Evolutionary conservation across 192 early-diverging fungal species (phyloP), one percentile per base, ranked within the genome.

Genomic region (Phycomyces nitens): DNA sequence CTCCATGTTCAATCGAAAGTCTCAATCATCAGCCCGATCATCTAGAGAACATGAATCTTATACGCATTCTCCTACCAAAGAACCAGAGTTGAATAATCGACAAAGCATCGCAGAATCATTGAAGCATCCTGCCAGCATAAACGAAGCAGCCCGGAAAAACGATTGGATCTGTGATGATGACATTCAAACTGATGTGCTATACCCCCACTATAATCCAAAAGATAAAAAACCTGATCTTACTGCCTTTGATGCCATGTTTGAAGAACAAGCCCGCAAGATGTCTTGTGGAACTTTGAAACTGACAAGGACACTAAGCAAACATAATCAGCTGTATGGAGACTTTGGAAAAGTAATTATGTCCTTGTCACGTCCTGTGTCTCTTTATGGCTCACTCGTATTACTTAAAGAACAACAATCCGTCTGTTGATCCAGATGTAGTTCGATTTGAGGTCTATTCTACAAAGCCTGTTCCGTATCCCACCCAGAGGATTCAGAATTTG

Each of bases 101-200:
- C 29, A 34, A 2, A 34, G 29, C 29, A 34, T 34, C 29, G 7
- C 29, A 34, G 29, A 34, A 34, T 34, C 29, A 2, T 7, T 34
- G 29, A 34, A 34, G 29, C 29, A 34, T 34, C 29, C 29, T 34
- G 29, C 29, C 7, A 34, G 29, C 29, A 34, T 34, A 5, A 34
- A 5, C 2, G 29, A 34, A 5, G 29, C 29, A 34, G 29, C 29
- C 29, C 29, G 29, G 7, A 7, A 34, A 34, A 34, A 7, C 7
- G 29, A 34, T 5, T 34, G 29, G 29, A 34, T 34, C 3, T 34
- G 29, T 34, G 29, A 15, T 4, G 57, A 59, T 12, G 57, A 59
- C 15, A 41, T 59, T 41, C n/a, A 40, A 12, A 23, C 57, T 20
- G 57, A 59, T 59, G 57, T 59, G 0, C 39, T 59, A 29, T 59